Conservation (phyloP, 305 asterid genomes). For the Fraxinus xanthoxyloides region DNA sequence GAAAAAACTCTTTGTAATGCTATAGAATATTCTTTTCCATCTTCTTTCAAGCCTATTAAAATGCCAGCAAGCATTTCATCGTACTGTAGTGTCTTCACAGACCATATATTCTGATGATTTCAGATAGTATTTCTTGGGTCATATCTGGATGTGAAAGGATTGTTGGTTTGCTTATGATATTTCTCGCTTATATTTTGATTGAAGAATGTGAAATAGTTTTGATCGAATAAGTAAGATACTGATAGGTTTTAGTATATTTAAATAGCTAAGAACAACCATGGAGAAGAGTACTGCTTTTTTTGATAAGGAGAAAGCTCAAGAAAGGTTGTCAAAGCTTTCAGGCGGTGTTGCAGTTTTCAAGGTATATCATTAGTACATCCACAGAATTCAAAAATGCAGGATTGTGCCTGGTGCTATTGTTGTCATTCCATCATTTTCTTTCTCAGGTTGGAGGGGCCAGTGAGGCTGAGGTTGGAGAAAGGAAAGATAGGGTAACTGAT, state of each 20-base stretch:
- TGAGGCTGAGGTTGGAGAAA: conserved; percentile 83
- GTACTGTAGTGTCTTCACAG: background rate
- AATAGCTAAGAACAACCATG: conserved; percentile 70
- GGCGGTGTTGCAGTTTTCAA: conserved; percentile 97
- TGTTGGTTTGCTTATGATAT: conserved; percentile 1
- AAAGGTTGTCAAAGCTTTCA: conserved; percentile 80
- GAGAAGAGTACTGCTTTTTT: conserved; percentile 65
- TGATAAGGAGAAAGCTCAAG: conserved; percentile 93
- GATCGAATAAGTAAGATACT: background rate
- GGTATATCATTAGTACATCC: conserved; percentile 41
- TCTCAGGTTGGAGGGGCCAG: conserved; percentile 90
- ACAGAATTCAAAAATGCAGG: conserved; percentile 13
- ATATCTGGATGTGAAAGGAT: background rate
- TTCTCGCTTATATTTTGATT: background rate
- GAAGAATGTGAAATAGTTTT: conserved; percentile 1
- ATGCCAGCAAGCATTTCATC: background rate
- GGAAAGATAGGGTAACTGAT: conserved; percentile 92
- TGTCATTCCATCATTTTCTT: conserved; percentile 15
- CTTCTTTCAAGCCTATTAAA: background rate
- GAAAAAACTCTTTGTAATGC: background rate
- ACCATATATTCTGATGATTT: background rate
- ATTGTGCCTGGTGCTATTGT: conserved; percentile 21
- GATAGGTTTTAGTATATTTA: conserved; percentile 18
- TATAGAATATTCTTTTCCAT: background rate
- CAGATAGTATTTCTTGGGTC: background rate